phyloP scores from a whole-genome alignment of 164 flowering plant species.

The Sedum album region DNA sequence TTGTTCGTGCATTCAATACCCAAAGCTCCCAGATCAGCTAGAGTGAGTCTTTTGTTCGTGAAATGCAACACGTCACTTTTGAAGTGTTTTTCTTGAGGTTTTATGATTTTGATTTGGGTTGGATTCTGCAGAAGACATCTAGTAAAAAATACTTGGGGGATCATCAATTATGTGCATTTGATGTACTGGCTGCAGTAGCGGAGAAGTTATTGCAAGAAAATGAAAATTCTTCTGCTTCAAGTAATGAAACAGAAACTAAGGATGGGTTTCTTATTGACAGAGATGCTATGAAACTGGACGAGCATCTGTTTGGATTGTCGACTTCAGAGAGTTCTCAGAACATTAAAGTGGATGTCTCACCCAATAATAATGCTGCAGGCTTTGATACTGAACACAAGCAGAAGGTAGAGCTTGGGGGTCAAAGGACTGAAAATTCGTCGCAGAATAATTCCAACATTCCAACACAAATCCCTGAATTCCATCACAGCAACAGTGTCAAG shows the following conservation, averaged over 20 bases:
- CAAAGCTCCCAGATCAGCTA: conserved; percentile 23
- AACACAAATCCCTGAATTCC: not conserved
- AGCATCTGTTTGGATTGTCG: not conserved
- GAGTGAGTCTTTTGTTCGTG: conserved; percentile 12
- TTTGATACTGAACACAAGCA: not conserved
- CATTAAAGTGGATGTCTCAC: not conserved
- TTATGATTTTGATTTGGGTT: not conserved
- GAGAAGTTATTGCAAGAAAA: conserved; percentile 12
- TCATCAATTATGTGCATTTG: conserved; percentile 11
- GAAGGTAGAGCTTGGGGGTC: conserved; percentile 33
- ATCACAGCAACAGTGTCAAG: conserved; percentile 5
- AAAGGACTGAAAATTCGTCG: conserved; percentile 10
- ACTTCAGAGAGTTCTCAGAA: not conserved
- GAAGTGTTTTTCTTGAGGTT: not conserved
- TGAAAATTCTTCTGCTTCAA: conserved; percentile 5
- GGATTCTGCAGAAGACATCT: conserved; percentile 10
- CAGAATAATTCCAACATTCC: not conserved
- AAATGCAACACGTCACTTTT: not conserved
- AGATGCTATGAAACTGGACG: not conserved
- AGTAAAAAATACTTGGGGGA: not conserved
- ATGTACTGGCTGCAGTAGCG: conserved; percentile 15
- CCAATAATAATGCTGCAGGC: not conserved
- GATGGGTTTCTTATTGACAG: not conserved
- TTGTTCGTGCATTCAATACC: conserved; percentile 17
- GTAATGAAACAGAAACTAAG: not conserved